phyloP scores from a whole-genome alignment of 164 flowering plant genomes.

The Warburgia ugandensis region DNA sequence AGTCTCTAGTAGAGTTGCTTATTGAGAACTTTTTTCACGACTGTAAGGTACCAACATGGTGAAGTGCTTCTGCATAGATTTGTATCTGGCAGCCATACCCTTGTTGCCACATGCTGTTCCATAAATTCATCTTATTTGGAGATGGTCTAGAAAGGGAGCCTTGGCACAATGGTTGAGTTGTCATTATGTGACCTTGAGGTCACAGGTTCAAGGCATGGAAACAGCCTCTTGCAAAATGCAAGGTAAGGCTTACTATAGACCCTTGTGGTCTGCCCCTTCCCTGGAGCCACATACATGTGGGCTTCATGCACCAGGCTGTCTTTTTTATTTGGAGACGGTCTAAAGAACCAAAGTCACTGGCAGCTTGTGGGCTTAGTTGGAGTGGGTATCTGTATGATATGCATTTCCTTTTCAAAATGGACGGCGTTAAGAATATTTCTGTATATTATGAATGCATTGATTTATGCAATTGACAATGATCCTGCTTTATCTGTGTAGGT shows the following conservation, averaged over 20 bases:
- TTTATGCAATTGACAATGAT: background rate
- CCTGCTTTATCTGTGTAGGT: background rate
- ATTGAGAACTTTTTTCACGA: background rate
- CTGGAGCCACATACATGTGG: no score
- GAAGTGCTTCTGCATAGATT: slow-evolving; percentile 9
- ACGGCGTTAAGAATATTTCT: background rate
- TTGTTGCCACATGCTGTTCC: slow-evolving; percentile 8
- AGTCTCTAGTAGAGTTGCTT: slow-evolving; percentile 3
- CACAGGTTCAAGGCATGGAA: no score
- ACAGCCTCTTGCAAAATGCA: no score
- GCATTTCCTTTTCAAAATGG: no score
- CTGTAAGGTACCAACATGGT: background rate
- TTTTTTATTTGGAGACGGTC: slow-evolving; percentile 7
- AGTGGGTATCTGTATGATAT: background rate
- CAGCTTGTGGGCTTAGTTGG: slow-evolving; percentile 2
- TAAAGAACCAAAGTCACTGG: background rate
- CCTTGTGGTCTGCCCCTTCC: no score
- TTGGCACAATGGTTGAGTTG: no score
- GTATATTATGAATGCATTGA: background rate
- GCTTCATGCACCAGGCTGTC: no score
- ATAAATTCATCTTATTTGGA: no score
- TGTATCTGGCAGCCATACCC: slow-evolving; percentile 5
- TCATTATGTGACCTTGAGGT: no score
- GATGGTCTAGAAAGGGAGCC: no score
- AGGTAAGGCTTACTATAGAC: no score